Percentiles rank a stretch among this genome's conserved stretches.
Evolutionary conservation across 148 eudicot species (phyloP).

Genomic region (Pouteria glomerata): DNA sequence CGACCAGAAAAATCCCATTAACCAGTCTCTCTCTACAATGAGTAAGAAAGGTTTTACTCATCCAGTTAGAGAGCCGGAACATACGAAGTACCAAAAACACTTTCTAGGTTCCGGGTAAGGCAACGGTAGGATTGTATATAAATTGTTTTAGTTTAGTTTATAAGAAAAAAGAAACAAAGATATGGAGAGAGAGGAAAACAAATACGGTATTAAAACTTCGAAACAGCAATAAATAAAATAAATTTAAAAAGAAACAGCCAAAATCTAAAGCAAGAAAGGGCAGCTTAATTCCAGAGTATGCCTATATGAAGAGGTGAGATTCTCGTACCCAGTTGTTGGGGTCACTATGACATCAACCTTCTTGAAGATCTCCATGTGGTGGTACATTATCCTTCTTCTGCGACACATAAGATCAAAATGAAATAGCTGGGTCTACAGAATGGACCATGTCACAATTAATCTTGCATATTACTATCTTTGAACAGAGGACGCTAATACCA

Average conservation of each 20-base stretch:
- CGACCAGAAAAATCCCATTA: too few species aligned
- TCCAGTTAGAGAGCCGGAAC: too few species aligned
- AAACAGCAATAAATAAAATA: neutral
- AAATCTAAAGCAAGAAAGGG: neutral
- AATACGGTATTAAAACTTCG: neutral
- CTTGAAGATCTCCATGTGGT: slow-evolving; percentile 81
- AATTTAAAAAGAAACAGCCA: neutral
- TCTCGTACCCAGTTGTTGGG: slow-evolving; percentile 94
- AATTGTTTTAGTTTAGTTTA: too few species aligned
- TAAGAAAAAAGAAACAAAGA: neutral
- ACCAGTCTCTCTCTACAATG: too few species aligned
- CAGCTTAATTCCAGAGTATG: too few species aligned
- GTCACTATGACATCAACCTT: slow-evolving; percentile 90
- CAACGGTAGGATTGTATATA: too few species aligned
- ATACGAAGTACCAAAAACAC: too few species aligned
- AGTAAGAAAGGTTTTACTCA: too few species aligned
- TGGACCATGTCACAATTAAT: neutral
- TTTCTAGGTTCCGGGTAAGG: too few species aligned
- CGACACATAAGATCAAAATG: slow-evolving; percentile 14
- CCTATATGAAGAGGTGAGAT: too few species aligned
- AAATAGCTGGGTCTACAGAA: neutral
- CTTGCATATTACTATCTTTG: neutral
- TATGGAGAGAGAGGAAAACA: neutral
- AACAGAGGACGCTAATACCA: neutral
- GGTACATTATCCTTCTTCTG: slow-evolving; percentile 89